Conservation (phyloP, 768 basidiomycete species). For the Mycena vitilis region DNA sequence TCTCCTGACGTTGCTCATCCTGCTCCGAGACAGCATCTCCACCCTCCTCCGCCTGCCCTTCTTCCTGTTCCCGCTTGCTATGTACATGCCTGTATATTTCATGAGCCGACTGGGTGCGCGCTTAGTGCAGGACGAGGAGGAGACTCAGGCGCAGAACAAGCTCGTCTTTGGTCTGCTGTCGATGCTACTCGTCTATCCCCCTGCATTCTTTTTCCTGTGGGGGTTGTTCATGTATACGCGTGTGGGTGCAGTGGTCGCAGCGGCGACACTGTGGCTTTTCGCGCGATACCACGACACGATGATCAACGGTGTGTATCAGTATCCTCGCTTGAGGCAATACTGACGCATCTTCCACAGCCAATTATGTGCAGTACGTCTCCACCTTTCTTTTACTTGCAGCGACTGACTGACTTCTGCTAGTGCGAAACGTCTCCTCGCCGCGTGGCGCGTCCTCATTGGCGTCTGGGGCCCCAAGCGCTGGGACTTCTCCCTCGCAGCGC, state of each 20-base stretch:
- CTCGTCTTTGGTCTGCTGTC: constrained; percentile 87
- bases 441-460: constrained; percentile 97
- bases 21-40: constrained; percentile 82
- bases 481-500: constrained; percentile 82
- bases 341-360: constrained; percentile 54
- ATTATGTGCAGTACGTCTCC: constrained; percentile 78
- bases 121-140: constrained; percentile 87
- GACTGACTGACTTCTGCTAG: constrained; percentile 54
- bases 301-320: constrained; percentile 75
- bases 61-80: constrained; percentile 86
- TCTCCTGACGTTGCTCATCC: constrained; percentile 79
- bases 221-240: constrained; percentile 81
- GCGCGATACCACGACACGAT: constrained; percentile 87
- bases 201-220: constrained; percentile 90
- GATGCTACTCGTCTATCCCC: constrained; percentile 79
- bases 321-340: constrained; percentile 21
- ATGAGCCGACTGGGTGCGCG: constrained; percentile 82
- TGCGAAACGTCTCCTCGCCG: constrained; percentile 86
- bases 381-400: constrained; percentile 7
- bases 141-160: constrained; percentile 98
- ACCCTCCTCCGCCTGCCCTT: constrained; percentile 84
- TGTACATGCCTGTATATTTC: constrained; percentile 88
- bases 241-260: constrained; percentile 79
- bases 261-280: constrained; percentile 76
- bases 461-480: constrained; percentile 90